Conservation (phyloP, 2,329 filamentous ascomycete genomes). For the Penicillium sp. region DNA sequence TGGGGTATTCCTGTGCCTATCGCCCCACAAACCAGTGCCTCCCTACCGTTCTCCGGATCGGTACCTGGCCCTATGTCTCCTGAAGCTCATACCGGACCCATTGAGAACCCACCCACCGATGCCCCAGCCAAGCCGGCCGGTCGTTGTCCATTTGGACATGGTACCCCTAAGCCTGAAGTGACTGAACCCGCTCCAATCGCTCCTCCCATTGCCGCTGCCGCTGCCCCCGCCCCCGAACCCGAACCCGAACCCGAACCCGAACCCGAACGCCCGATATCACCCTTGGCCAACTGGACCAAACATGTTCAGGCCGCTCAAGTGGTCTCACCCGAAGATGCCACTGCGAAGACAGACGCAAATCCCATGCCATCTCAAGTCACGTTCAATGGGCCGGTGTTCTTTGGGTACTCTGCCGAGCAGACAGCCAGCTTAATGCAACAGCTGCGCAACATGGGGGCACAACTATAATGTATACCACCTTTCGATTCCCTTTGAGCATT, state of each 20-base stretch:
- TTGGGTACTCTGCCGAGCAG: constrained; percentile 84
- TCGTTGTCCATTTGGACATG: constrained; percentile 39
- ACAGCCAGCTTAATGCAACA: constrained; percentile 73
- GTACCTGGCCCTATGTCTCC: constrained; percentile 20
- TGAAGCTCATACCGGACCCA: constrained; percentile 15
- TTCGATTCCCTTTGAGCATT: background rate
- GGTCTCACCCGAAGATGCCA: constrained; percentile 7
- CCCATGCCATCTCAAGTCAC: constrained; percentile 65
- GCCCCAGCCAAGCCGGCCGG: constrained; percentile 24
- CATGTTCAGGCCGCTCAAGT: constrained; percentile 1
- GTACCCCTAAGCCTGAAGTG: constrained; percentile 16
- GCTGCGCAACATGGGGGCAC: constrained; percentile 29
- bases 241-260: too few species aligned
- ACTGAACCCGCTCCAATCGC: constrained; percentile 3
- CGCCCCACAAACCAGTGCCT: constrained; percentile 35
- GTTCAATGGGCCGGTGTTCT: constrained; percentile 91
- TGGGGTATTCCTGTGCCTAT: constrained; percentile 86
- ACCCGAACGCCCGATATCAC: background rate
- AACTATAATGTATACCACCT: constrained; percentile 6
- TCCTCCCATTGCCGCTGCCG: background rate
- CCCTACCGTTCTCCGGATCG: constrained; percentile 27
- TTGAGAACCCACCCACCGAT: constrained; percentile 13
- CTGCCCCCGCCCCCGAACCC: background rate
- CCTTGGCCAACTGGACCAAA: constrained; percentile 13
- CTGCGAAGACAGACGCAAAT: constrained; percentile 7